A percentile compares a stretch with the other conserved stretches of the same genome.
Evolutionary conservation across 1,284 basidiomycete genomes (phyloP).

Genomic region (Cutaneotrichosporon daszewskae): DNA sequence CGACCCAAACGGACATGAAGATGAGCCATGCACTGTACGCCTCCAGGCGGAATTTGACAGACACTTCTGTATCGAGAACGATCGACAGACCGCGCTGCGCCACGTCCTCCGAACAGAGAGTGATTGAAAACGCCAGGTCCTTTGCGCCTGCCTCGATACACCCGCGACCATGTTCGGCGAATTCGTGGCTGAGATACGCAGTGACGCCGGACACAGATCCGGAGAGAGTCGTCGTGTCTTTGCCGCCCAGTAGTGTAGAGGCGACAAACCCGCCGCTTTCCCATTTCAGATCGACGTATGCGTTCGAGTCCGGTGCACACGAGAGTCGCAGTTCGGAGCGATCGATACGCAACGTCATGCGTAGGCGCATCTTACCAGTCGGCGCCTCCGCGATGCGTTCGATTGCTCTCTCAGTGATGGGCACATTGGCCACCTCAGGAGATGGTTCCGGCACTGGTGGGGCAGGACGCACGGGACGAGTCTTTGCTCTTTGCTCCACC

Average conservation of each 20-base stretch:
- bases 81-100: conserved; percentile 53
- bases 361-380: conserved; percentile 23
- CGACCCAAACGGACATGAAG: conserved; percentile 41
- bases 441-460: background rate
- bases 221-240: conserved; percentile 60
- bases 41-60: conserved; percentile 38
- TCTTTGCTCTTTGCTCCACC: conserved; percentile 22
- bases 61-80: conserved; percentile 36
- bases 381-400: conserved; percentile 12
- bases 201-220: conserved; percentile 74
- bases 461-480: background rate
- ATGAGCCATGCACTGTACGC: conserved; percentile 41
- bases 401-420: conserved; percentile 12
- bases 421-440: background rate
- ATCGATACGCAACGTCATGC: conserved; percentile 80
- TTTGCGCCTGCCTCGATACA: conserved; percentile 41
- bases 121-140: conserved; percentile 38
- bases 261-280: conserved; percentile 83
- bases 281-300: conserved; percentile 78
- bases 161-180: conserved; percentile 39
- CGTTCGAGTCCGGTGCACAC: conserved; percentile 82
- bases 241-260: conserved; percentile 64
- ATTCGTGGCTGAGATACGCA: conserved; percentile 65
- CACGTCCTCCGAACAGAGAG: conserved; percentile 14
- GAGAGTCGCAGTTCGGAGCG: conserved; percentile 75